Conservation (phyloP, 192 early-diverging fungal species). For the Coemansia sp. region DNA sequence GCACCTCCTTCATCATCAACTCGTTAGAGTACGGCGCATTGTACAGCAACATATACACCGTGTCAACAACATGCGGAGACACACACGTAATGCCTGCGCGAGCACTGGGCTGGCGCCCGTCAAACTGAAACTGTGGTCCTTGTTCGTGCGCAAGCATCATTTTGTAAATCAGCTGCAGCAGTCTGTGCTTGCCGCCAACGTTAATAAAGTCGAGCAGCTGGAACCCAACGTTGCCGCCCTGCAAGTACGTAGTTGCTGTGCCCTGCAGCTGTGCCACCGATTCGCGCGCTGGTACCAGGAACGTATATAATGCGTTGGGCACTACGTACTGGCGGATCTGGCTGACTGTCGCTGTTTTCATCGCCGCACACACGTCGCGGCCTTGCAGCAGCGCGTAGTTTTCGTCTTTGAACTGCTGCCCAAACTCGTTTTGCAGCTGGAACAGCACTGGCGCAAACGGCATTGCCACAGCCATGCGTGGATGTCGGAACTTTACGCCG, state of each 20-base stretch:
- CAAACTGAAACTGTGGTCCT: conserved; percentile 60
- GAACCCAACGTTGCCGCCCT: conserved; percentile 65
- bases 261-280: conserved; percentile 32
- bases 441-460: conserved; percentile 54
- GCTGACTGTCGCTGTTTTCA: conserved; percentile 49
- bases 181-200: conserved; percentile 64
- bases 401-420: conserved; percentile 42
- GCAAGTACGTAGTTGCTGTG: conserved; percentile 55
- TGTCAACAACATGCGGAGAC: conserved; percentile 71
- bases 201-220: conserved; percentile 70
- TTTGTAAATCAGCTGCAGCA: conserved; percentile 68
- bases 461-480: conserved; percentile 62
- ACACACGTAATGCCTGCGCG: conserved; percentile 59
- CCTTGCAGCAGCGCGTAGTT: conserved; percentile 33
- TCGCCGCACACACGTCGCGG: conserved; percentile 20
- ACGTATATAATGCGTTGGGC: conserved; percentile 50
- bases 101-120: conserved; percentile 47
- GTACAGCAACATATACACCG: conserved; percentile 74
- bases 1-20: conserved; percentile 68
- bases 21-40: conserved; percentile 74
- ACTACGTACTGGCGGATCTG: conserved; percentile 47
- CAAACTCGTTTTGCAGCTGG: conserved; percentile 42
- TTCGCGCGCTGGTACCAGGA: conserved; percentile 45
- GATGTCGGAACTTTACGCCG: conserved; percentile 73
- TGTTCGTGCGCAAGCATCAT: conserved; percentile 69